A percentile compares a stretch with the other conserved stretches of the same genome.
These are phyloP conservation scores for Rhododendron ferrugineum DNA, from an alignment of 148 eudicot genomes.

Conservation along the genomic window DNA sequence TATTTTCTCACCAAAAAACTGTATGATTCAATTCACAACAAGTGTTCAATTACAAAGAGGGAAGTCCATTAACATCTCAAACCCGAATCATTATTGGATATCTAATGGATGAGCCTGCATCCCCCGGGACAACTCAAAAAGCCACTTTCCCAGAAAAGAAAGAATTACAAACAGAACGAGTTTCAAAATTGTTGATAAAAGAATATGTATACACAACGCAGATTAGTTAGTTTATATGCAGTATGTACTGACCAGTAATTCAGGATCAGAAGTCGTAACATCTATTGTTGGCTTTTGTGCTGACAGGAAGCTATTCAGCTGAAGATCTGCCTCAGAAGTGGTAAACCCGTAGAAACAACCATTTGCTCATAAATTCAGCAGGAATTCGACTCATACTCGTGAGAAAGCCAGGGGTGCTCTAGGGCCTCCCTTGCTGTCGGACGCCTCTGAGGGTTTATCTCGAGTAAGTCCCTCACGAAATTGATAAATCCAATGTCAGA, in stretches of 20 bases:
- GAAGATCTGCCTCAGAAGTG: background rate
- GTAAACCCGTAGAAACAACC: background rate
- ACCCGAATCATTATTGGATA: background rate
- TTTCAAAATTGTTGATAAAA: slow-evolving; percentile 6
- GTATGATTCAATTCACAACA: background rate
- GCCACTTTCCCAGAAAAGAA: background rate
- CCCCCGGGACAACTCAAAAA: background rate
- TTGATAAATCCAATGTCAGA: slow-evolving; percentile 59
- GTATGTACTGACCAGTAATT: slow-evolving; percentile 11
- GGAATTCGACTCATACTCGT: slow-evolving; percentile 28
- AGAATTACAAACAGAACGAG: background rate
- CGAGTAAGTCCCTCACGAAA: slow-evolving; percentile 65
- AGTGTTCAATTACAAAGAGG: background rate
- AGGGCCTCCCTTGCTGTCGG: slow-evolving; percentile 83
- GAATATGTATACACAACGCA: slow-evolving; percentile 2
- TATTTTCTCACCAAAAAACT: slow-evolving; percentile 26
- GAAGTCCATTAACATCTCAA: background rate
- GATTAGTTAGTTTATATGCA: background rate
- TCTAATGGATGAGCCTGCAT: background rate
- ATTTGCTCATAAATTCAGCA: slow-evolving; percentile 8
- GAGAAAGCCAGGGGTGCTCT: slow-evolving; percentile 84
- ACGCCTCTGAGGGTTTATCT: slow-evolving; percentile 71
- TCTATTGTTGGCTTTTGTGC: background rate
- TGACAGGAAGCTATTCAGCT: background rate
- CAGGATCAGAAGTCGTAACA: background rate